Conservation (phyloP, 768 basidiomycete genomes). For the Trametes cubensis region DNA sequence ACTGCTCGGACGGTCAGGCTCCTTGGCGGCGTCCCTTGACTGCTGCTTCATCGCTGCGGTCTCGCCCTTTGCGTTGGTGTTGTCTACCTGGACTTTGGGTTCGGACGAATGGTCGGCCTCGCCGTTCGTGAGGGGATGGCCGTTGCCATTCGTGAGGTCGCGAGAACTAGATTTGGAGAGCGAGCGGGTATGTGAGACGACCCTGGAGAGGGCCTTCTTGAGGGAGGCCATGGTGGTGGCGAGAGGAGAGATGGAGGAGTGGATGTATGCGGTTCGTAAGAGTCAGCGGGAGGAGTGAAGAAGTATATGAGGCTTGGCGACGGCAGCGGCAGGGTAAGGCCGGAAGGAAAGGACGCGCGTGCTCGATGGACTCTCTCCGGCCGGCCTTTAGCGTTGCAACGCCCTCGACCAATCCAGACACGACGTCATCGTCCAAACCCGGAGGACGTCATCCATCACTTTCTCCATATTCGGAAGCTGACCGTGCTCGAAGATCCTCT, state of each 20-base stretch:
- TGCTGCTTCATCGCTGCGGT: slow-evolving; percentile 18
- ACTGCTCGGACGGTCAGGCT: slow-evolving; percentile 13
- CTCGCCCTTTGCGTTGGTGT: slow-evolving; percentile 16
- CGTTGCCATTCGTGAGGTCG: slow-evolving; percentile 12
- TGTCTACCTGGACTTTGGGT: slow-evolving; percentile 7
- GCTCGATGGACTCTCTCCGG: neutral
- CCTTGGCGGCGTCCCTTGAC: slow-evolving; percentile 6
- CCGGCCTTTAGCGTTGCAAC: slow-evolving; percentile 4
- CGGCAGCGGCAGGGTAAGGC: neutral
- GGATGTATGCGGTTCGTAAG: slow-evolving; percentile 12
- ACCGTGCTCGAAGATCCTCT: neutral
- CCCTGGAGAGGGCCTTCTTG: slow-evolving; percentile 25
- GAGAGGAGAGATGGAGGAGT: neutral
- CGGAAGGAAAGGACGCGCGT: slow-evolving; percentile 3
- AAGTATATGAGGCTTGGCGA: slow-evolving; percentile 7
- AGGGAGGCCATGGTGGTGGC: slow-evolving; percentile 24
- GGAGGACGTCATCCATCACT: slow-evolving; percentile 19
- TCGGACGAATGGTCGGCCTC: slow-evolving; percentile 8
- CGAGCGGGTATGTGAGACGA: slow-evolving; percentile 22
- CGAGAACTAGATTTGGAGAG: slow-evolving; percentile 18
- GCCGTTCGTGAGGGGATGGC: slow-evolving; percentile 21
- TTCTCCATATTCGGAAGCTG: slow-evolving; percentile 2
- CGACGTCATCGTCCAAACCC: slow-evolving; percentile 17
- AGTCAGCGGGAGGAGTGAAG: neutral
- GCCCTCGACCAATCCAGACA: slow-evolving; percentile 18